Base-by-base conservation (phyloP, 1,139 yeast species). In the Scheffersomyces lignicola region DNA sequence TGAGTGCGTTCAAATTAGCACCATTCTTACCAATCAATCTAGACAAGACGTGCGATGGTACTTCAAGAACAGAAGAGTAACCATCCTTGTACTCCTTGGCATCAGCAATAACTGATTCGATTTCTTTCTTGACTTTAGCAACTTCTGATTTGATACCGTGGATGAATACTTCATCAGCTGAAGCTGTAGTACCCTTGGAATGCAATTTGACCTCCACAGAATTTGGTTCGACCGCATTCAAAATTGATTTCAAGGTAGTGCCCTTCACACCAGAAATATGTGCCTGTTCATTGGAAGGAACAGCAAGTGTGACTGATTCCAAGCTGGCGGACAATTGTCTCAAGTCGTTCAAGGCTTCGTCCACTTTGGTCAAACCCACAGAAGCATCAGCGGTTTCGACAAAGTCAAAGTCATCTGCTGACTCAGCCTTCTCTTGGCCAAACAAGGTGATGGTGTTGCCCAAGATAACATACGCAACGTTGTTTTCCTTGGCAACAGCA, bases 1-100 rank as follows among this genome's bases (percentile, higher is more conserved):
- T 76, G 45, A 88, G 62, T 36, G 78, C 66, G 48, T 78, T 76
- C 56, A 92, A 65, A 54, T 81, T 78, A 29, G 86, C 65, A 39
- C 98, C 98, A 43, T 79, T 86, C 58, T 83, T 85, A 47, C 98
- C 99, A 58, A 94, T 88, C 38, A 94, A 72, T 60, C 95, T 81
- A 28, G 94, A 76, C 41, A 90, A 69, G 32, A 79, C 76, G 38
- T 73, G 66, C 2, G 78, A 61, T 41, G 97, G 95, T 52, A 88
- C 81, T 30, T 67, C 69, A 45, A 78, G 62, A 27, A 73, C 65
- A 15, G 79, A 60, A 34, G 69, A 62, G 59, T 75, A 85, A 34
- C 76, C 76, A 41, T 81, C 76, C 18, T 79, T 75, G 48, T 78
- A 74, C 49, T 81, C 80, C 50, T 77, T 75, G 34, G 83, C 79